phyloP scores from a whole-genome alignment of 2,329 filamentous ascomycete genomes.

The Nigrospora osmanthi region DNA sequence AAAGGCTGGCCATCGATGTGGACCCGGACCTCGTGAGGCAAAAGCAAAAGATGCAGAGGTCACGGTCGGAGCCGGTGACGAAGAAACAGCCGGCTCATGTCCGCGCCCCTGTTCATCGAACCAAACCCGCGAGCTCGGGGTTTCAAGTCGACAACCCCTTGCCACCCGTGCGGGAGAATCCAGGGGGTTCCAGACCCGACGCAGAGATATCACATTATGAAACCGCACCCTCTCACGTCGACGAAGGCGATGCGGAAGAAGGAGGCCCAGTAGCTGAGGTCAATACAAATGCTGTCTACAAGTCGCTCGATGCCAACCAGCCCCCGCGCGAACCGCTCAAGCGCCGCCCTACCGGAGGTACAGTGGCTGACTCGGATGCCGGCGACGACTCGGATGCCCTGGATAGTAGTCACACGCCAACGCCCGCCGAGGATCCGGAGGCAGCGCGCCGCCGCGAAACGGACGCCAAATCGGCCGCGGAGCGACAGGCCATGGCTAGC shows the following conservation, averaged over 20 bases:
- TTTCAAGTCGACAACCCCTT: conserved; percentile 25
- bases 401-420: conserved; percentile 2
- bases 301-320: conserved; percentile 26
- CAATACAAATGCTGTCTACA: conserved; percentile 32
- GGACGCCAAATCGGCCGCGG: conserved; percentile 5
- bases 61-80: conserved; percentile 10
- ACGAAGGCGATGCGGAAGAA: conserved; percentile 13
- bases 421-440: conserved; percentile 3
- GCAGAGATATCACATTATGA: conserved; percentile 23
- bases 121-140: conserved; percentile 29
- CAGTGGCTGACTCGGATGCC: conserved; percentile 35
- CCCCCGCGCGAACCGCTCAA: conserved; percentile 16
- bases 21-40: conserved; percentile 8
- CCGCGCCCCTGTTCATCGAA: conserved; percentile 9
- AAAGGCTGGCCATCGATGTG: conserved; percentile 10
- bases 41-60: conserved; percentile 9
- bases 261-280: conserved; percentile 31
- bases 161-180: conserved; percentile 3
- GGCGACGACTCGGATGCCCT: conserved; percentile 18
- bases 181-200: conserved; percentile 2
- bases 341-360: conserved; percentile 24
- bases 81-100: conserved; percentile 7
- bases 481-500: conserved; percentile 13
- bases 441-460: conserved; percentile 10
- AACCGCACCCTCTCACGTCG: conserved; percentile 31